Conservation (phyloP, 805 yeast species). For the Yamadazyma laniorum region DNA sequence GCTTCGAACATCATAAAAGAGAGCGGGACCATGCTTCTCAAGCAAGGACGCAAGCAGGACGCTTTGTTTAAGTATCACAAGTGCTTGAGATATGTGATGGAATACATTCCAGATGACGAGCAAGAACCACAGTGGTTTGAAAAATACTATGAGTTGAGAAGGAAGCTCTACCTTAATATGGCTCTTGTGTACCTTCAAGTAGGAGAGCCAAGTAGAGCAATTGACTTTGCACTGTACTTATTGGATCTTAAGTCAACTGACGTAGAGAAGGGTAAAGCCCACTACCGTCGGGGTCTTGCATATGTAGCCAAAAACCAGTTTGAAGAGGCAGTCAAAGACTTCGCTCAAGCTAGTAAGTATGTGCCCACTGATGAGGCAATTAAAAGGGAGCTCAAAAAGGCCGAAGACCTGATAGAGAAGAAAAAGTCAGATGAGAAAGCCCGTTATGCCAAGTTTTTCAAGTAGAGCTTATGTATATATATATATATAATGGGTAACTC, state of each 20-base stretch:
- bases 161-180: slow-evolving; percentile 57
- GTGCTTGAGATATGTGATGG: slow-evolving; percentile 67
- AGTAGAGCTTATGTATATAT: slow-evolving; percentile 12
- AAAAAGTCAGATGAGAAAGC: slow-evolving; percentile 51
- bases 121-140: slow-evolving; percentile 51
- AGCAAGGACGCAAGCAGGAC: slow-evolving; percentile 46
- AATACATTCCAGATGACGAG: slow-evolving; percentile 67
- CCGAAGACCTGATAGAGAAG: slow-evolving; percentile 39
- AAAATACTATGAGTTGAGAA: slow-evolving; percentile 51
- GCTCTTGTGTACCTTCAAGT: slow-evolving; percentile 53
- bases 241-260: slow-evolving; percentile 44
- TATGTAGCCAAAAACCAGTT: slow-evolving; percentile 43
- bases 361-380: slow-evolving; percentile 53
- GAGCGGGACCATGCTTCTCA: slow-evolving; percentile 62
- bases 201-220: slow-evolving; percentile 46
- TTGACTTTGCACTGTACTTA: slow-evolving; percentile 54
- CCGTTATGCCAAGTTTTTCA: slow-evolving; percentile 63
- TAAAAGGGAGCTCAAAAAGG: slow-evolving; percentile 39
- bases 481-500: not conserved
- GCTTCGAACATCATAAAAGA: slow-evolving; percentile 60
- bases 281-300: slow-evolving; percentile 54
- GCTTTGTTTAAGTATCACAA: slow-evolving; percentile 65
- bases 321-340: slow-evolving; percentile 48
- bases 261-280: slow-evolving; percentile 56
- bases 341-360: slow-evolving; percentile 41